These are phyloP conservation scores for Puccinia polysora DNA, from an alignment of 1,284 basidiomycete genomes.

Conservation along the genomic window DNA sequence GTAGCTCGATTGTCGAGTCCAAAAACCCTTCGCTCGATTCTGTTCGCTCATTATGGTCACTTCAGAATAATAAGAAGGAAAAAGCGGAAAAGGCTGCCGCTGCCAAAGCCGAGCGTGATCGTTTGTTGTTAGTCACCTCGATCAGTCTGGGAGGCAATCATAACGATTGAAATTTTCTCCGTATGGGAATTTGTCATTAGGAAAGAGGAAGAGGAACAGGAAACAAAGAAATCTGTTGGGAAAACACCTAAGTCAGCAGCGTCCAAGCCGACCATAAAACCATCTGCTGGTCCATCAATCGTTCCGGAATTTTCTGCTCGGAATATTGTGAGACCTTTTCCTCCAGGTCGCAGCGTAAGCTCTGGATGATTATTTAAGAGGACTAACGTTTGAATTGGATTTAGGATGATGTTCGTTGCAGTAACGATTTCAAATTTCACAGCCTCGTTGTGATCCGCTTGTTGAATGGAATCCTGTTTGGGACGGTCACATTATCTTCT, in stretches of 20 bases:
- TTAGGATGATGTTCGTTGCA: constrained; percentile 23
- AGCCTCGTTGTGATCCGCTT: no score
- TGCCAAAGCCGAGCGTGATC: constrained; percentile 34
- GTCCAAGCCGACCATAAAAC: constrained; percentile 23
- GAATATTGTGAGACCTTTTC: constrained; percentile 13
- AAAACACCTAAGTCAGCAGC: background rate
- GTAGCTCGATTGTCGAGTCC: background rate
- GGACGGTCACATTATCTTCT: background rate
- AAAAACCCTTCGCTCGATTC: background rate
- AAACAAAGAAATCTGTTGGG: constrained; percentile 15
- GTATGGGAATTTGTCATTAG: background rate
- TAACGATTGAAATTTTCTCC: background rate
- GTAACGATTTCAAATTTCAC: background rate
- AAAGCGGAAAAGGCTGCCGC: constrained; percentile 43
- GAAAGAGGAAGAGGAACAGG: constrained; percentile 38
- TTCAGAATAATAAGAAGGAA: constrained; percentile 27
- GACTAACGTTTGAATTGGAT: background rate
- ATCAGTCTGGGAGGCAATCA: background rate
- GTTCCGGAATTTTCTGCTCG: constrained; percentile 34
- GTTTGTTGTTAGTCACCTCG: constrained; percentile 39
- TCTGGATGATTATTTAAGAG: background rate
- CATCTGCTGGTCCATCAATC: constrained; percentile 2
- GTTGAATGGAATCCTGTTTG: background rate
- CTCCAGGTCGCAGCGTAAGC: background rate
- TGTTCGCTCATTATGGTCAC: background rate